Percentiles rank a stretch among this genome's conserved stretches.
phyloP scores from a whole-genome alignment of 306 rosid genomes.

The Prunus salicina region DNA sequence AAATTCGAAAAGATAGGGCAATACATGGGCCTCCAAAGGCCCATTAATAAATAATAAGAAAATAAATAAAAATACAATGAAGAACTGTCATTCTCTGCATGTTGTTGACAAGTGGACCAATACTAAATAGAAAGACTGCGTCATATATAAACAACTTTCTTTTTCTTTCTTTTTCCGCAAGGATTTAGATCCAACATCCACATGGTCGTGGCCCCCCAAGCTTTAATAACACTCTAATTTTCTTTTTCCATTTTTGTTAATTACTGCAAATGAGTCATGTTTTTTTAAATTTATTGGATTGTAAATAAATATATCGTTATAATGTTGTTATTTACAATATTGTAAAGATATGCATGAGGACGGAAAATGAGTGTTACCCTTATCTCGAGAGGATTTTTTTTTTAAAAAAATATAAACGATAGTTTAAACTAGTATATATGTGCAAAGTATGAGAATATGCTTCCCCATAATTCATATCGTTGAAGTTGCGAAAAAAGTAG shows the following conservation, averaged over 20 bases:
- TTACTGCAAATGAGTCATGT: not conserved
- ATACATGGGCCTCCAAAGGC: not conserved
- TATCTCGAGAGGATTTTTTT: too few species aligned
- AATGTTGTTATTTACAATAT: not conserved
- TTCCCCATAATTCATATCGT: not conserved
- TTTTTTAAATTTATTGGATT: not conserved
- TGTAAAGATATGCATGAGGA: too few species aligned
- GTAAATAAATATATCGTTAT: not conserved
- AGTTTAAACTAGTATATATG: too few species aligned
- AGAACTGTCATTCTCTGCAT: not conserved
- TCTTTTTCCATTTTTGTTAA: not conserved
- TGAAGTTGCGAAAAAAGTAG: not conserved
- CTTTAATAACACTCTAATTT: not conserved
- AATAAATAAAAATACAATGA: not conserved
- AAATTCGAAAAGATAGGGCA: not conserved
- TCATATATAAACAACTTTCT: too few species aligned
- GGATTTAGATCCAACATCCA: not conserved
- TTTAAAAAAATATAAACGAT: accelerated
- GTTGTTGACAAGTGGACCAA: not conserved
- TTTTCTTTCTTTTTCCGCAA: too few species aligned
- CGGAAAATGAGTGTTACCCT: too few species aligned
- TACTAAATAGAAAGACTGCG: not conserved
- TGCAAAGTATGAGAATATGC: not conserved
- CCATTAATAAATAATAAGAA: not conserved
- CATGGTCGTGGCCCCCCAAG: not conserved